Conservation (phyloP, 1,139 yeast species). For the Pichia sp. region DNA sequence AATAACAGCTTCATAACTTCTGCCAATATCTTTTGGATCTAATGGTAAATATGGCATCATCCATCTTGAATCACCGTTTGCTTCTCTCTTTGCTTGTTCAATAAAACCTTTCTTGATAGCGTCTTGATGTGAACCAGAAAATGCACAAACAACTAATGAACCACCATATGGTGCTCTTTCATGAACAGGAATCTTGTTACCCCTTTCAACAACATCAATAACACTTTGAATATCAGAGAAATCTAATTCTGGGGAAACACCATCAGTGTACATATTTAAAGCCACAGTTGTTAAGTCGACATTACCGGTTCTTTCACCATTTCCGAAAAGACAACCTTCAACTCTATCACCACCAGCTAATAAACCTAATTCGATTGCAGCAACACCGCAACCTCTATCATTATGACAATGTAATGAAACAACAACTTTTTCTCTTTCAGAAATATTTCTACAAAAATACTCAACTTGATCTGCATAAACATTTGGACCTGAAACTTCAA, state of each 20-base stretch:
- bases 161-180: conserved; percentile 98
- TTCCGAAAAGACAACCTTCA: conserved; percentile 95
- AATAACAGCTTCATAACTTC: conserved; percentile 95
- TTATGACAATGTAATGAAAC: conserved; percentile 94
- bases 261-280: conserved; percentile 89
- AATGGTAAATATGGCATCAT: conserved; percentile 89
- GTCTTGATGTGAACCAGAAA: conserved; percentile 96
- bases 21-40: conserved; percentile 94
- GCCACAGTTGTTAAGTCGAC: conserved; percentile 94
- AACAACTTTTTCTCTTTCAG: conserved; percentile 79
- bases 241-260: conserved; percentile 79
- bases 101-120: conserved; percentile 92
- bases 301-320: conserved; percentile 98
- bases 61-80: conserved; percentile 46
- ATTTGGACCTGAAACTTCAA: conserved; percentile 90
- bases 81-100: conserved; percentile 21
- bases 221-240: conserved; percentile 72
- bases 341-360: conserved; percentile 97
- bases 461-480: conserved; percentile 96
- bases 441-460: conserved; percentile 70
- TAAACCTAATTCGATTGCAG: conserved; percentile 91
- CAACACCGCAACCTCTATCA: conserved; percentile 97
- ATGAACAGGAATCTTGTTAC: conserved; percentile 91
- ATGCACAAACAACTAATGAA: conserved; percentile 92
- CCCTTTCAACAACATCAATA: conserved; percentile 82